phyloP scores from a whole-genome alignment of 163 green algal genomes.

The Scenedesmus sp. region DNA sequence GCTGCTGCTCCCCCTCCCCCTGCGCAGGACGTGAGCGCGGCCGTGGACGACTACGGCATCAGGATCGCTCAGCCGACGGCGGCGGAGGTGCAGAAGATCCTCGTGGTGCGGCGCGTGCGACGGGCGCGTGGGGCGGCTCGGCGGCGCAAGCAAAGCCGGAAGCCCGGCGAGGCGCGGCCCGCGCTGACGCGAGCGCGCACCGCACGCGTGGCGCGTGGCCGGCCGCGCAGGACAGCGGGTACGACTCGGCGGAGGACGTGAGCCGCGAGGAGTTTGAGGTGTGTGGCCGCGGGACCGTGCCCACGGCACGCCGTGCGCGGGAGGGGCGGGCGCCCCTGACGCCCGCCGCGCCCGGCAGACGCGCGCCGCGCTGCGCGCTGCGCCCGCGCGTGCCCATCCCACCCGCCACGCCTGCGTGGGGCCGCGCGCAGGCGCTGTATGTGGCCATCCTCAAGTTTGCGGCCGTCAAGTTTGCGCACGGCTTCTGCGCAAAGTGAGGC shows the following conservation, averaged over 20 bases:
- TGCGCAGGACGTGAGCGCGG: conserved; percentile 26
- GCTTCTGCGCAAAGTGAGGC: conserved; percentile 40
- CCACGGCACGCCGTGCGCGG: too few relatives aligned
- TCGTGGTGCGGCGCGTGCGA: background rate
- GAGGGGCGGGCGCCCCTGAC: too few relatives aligned
- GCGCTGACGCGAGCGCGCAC: background rate
- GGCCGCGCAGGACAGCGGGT: conserved; percentile 30
- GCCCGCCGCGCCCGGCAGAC: too few relatives aligned
- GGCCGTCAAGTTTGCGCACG: conserved; percentile 37
- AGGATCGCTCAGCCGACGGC: conserved; percentile 11
- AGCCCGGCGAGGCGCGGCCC: background rate
- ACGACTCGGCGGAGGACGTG: background rate
- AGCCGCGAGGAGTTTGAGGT: conserved; percentile 37
- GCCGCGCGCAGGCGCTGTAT: conserved; percentile 12
- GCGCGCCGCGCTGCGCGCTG: too few relatives aligned
- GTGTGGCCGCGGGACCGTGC: too few relatives aligned
- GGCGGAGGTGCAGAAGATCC: conserved; percentile 30
- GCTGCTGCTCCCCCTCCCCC: background rate
- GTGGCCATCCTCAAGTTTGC: conserved; percentile 36
- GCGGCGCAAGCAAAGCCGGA: background rate
- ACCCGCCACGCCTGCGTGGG: background rate
- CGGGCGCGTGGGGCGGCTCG: background rate
- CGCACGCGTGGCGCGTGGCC: background rate
- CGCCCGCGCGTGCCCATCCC: too few relatives aligned
- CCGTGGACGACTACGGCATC: conserved; percentile 43